These are phyloP conservation scores for Fusarium sp. DNA, from an alignment of 2,329 filamentous ascomycete species.

Conservation along the genomic window DNA sequence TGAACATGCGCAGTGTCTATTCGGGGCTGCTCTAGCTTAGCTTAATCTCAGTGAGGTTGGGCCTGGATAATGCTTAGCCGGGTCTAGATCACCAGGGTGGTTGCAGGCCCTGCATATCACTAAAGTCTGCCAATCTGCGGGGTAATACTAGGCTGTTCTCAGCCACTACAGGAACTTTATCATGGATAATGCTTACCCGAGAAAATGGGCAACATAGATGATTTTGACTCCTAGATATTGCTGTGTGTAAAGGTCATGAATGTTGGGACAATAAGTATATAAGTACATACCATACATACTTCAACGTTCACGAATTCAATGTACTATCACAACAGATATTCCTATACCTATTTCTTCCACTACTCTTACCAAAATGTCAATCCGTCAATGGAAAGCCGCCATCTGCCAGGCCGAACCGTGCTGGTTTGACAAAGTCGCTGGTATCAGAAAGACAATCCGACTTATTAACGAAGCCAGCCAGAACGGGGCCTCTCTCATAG, in stretches of 20 bases:
- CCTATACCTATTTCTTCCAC: rapidly evolving
- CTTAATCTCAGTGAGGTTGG: background rate
- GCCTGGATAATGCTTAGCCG: conserved; percentile 1
- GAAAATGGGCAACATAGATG: background rate
- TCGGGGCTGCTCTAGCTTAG: background rate
- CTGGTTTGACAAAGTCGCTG: background rate
- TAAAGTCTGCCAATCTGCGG: background rate
- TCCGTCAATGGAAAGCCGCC: background rate
- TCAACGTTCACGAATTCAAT: background rate
- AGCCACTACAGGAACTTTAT: background rate
- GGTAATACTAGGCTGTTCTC: background rate
- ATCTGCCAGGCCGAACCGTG: background rate
- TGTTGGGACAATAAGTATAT: background rate
- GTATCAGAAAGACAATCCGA: background rate
- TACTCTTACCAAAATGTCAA: background rate
- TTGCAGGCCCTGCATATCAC: background rate
- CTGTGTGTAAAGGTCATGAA: background rate
- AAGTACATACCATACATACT: background rate
- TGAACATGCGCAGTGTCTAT: background rate
- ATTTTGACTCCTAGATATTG: background rate
- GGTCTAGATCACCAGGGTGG: background rate
- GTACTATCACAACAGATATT: rapidly evolving
- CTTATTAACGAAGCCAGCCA: background rate
- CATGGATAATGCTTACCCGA: conserved; percentile 1
- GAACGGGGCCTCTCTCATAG: background rate